Evolutionary conservation across 2,329 filamentous ascomycete species (phyloP), one percentile per base, ranked within the genome.

Genomic region (Curvularia hawaiiensis): DNA sequence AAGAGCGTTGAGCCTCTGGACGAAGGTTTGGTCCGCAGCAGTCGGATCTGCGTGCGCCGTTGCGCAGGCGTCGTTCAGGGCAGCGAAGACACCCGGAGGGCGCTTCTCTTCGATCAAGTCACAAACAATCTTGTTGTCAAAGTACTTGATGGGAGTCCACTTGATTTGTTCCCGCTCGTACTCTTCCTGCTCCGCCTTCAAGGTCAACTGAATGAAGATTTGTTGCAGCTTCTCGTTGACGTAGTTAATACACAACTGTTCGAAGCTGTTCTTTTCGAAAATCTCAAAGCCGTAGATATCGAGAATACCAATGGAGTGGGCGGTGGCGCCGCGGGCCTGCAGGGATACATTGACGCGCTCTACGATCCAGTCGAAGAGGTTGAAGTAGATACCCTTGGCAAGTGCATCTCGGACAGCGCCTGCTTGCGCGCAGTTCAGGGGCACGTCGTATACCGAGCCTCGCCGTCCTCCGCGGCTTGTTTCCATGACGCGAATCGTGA

Each of bases 211-310:
- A 67, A 99, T 99, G 75, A 99, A 99, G 70, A 99, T 98, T 74
- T 99, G 95, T 78, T 99, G 95, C 56, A 99, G 86, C 77, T 97
- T 99, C 77, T 99, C 95, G 78, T 99, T 99, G 60, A 96, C 98
- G 78, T 99, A 99, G 78, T 99, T 99, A 84, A 99, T 99, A 81
- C 95, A 99, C 6, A 99, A 84, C 77, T 99, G 95, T 76, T 99
- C 95, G 71, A 99, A 99, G 80, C 94, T 97, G 80, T 99, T 99
- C 70, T 91, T 86, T 67, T 99, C 93, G 69, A 99, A 99, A 66
- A 99, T 99, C 75, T 99, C 95, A 72, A 99, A 99, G 2, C 95
- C 95, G 75, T 99, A 99, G 66, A 99, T 99, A 83, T 99, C 95
- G 65, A 99, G 84, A 73, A 99, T 98, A 73, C 95, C 95, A 66